A percentile compares a stretch with the other conserved stretches of the same genome.
Conservation (phyloP, 1,284 basidiomycete species). For the Cryptococcus sp. region DNA sequence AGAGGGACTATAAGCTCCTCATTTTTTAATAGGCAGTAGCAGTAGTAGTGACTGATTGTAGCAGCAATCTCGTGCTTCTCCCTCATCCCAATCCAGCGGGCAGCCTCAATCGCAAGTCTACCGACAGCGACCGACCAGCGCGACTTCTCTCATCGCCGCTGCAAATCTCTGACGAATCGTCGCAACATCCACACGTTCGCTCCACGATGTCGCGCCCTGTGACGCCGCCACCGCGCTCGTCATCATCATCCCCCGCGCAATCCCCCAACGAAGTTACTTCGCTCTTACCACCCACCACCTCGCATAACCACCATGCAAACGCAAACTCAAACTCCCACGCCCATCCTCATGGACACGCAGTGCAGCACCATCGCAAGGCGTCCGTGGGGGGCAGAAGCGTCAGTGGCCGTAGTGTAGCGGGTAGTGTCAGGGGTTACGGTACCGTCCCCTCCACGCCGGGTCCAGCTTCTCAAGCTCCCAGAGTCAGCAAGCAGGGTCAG, state of each 20-base stretch:
- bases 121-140: too few species aligned
- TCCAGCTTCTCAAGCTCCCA: constrained; percentile 34
- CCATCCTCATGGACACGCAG: constrained; percentile 13
- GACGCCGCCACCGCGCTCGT: constrained; percentile 10
- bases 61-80: too few species aligned
- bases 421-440: constrained; percentile 36
- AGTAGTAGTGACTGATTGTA: too few species aligned
- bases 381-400: constrained; percentile 31
- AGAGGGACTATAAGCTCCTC: too few species aligned
- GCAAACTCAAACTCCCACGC: background rate
- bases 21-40: too few species aligned
- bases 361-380: constrained; percentile 27
- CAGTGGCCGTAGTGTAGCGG: constrained; percentile 29
- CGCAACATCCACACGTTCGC: too few species aligned
- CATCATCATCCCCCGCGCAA: constrained; percentile 18
- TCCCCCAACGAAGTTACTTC: constrained; percentile 31
- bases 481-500: constrained; percentile 42
- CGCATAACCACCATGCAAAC: background rate
- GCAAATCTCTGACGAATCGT: too few species aligned
- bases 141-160: too few species aligned
- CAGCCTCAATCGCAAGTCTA: too few species aligned
- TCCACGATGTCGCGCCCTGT: constrained; percentile 5
- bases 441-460: constrained; percentile 26
- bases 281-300: constrained; percentile 30
- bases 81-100: too few species aligned